Base-by-base conservation (phyloP, 2,329 filamentous ascomycete species). In the Periconia sp. region DNA sequence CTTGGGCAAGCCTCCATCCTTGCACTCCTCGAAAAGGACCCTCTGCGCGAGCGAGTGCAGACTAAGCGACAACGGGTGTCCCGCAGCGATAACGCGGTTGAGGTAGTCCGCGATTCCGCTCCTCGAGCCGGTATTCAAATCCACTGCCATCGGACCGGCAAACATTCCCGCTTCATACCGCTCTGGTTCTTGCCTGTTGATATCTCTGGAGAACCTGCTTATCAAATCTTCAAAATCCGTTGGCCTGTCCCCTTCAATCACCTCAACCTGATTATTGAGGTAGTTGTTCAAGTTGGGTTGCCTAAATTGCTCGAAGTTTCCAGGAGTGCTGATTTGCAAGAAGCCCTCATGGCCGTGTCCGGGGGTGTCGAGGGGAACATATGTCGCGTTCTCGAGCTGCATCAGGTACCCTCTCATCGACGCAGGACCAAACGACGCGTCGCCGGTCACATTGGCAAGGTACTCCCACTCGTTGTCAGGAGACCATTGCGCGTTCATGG, bases 61-160 rank as follows among this genome's bases (percentile, higher is more conserved):
- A 33, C 51, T 53, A 31, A 49, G 27, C 10, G 51, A 49, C 6
- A 52, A 19, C 17, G 76, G 77, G 63, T 83, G 83, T 54, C 74
- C 77, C 58, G 76, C 76, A 19, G 71, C 73, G 17, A 76, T 75
- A 13, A 79, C 74, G 46, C 76, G 66, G 57, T 83, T 63, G 46
- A 88, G 73, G 47, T 85, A 81, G 51, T 86, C 81, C 30, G 83
- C 79, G 2, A 82, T 74, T 15, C 83, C 81, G 43, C 75, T 81
- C 27, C 85, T 82, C 11, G 33, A 37, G 3, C 3, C 33, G 44
- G 77, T 64, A 30, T 67, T 70, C 40, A 75, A 47, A n/a, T 77
- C 73, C 55, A 81, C 80, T 1, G 79, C 76, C 23, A 87, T 65
- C 2, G 85, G 85, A 6, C 88, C 79, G 59, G 87, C 83, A 65